Base-by-base conservation (phyloP, 148 eudicot species). In the Rhododendron vialii region DNA sequence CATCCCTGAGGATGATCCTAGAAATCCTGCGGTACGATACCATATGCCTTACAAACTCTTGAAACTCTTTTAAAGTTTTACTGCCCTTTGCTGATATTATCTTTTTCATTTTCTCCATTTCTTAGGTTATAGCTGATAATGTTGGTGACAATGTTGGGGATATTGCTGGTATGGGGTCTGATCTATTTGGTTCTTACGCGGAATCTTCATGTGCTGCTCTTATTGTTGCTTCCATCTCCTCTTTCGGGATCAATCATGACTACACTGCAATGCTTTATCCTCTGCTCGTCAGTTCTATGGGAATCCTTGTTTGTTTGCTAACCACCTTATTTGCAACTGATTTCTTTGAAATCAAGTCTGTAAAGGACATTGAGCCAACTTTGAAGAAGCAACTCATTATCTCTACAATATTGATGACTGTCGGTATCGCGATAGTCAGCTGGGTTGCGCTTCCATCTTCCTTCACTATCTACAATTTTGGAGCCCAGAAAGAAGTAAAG, bases 161-260 rank as follows among this genome's bases (percentile, higher is more conserved):
- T 90, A 95, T 95, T 90, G 98, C 98, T 84, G 98, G 98, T 59
- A 95, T 95, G 98, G 98, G 98, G 76, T 95, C 98, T 69, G 99
- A 96, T 90, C 95, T 96, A 26, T 96, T 96, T 84, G 99, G 99
- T 45, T 96, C 99, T 22, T 96, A 94, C 89, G 99, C 99, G 7
- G 98, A 96, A 89, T 89, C 98, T 35, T 95, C 99, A 8, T 96
- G 99, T 88, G 99, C 99, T 82, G 99, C 98, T 55, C 97, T 96
- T 38, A 95, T 96, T 83, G 96, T 96, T 87, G 97, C 98, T 83
- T 95, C 98, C 48, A 94, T 95, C 83, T 95, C 98, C 11, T 95
- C 98, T 7, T 95, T 95, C 38, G 98, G 98, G 78, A 90, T 90
- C 90, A 91, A 88, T 85, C 98, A 95, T 87, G 94, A 95, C 24